Conservation (phyloP, 192 early-diverging fungal species). For the Thoreauomyces humboldtii region DNA sequence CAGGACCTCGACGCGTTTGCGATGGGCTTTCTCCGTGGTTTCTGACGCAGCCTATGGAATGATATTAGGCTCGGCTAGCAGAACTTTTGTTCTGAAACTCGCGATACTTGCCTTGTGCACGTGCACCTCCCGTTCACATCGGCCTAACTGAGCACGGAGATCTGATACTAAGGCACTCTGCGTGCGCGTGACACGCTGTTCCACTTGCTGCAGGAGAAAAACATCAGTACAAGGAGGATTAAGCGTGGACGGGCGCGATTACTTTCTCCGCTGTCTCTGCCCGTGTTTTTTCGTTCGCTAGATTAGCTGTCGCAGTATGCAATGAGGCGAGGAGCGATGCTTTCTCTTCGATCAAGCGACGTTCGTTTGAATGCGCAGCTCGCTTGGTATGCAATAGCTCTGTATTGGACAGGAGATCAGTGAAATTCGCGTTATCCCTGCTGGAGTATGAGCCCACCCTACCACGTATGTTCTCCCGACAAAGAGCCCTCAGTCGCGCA, state of each 20-base stretch:
- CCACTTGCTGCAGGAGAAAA: slow-evolving; percentile 35
- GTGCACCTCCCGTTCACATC: slow-evolving; percentile 36
- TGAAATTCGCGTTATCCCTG: too few relatives aligned
- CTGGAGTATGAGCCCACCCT: too few relatives aligned
- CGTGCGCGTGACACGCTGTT: slow-evolving; percentile 35
- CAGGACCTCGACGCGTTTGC: slow-evolving; percentile 30
- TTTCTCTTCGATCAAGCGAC: slow-evolving; percentile 50
- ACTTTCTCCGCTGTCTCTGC: slow-evolving; percentile 43
- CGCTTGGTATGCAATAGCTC: slow-evolving; percentile 56
- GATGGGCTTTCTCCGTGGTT: slow-evolving; percentile 18
- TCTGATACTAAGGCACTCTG: slow-evolving; percentile 39
- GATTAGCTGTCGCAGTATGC: slow-evolving; percentile 8
- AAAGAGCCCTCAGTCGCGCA: slow-evolving; percentile 40
- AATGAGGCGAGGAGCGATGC: slow-evolving; percentile 38
- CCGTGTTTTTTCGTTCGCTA: slow-evolving; percentile 32
- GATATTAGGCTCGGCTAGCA: too few relatives aligned
- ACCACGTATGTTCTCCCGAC: slow-evolving; percentile 49
- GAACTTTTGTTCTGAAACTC: not conserved
- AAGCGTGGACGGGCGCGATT: not conserved
- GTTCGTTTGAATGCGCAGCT: slow-evolving; percentile 36
- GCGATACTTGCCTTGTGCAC: slow-evolving; percentile 28
- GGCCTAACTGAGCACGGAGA: slow-evolving; percentile 33
- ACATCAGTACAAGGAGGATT: not conserved
- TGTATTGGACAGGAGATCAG: slow-evolving; percentile 9
- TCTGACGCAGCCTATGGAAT: too few relatives aligned